Base-by-base conservation (phyloP, 345 rosid genomes). In the Clarkia xantiana region DNA sequence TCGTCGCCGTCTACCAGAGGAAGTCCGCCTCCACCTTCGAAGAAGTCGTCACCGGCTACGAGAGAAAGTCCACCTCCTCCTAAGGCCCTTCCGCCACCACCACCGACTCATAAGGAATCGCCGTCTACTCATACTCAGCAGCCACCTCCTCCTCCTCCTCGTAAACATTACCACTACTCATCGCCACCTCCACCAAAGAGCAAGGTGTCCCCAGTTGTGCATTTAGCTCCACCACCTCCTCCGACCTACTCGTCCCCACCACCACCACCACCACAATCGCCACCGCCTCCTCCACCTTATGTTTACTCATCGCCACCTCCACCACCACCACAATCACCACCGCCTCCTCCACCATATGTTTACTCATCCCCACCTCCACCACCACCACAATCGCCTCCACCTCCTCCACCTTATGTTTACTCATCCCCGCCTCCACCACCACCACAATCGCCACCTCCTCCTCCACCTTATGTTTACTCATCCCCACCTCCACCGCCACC, bases 361-460 rank as follows among this genome's bases (percentile, higher is more conserved):
- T 40, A 41, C 12, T 6, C 3, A 18, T 34, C 51, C 13, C 42
- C 51, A 6, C 29, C 56, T 5, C 66, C 68, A 1, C 65, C 68
- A 6, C 55, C 63, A 0, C 65, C 68, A n/a, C n/a, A n/a, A 14
- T 52, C 60, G 1, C 4, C 15, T 18, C 22, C 47, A 4, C 45
- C 75, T 3, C 67, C 75, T 3, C 67, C 69, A 4, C 51, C 46
- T 55, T 59, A 45, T 61, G 53, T 7, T 23, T 10, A 56, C 52
- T 17, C 55, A 44, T 20, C 29, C 0, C 49, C 48, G 20, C 23
- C 46, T 1, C 52, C 52, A 6, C 52, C 49, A n/a, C 56, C 62
- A 12, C 44, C 60, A 1, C 52, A 38, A 6, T 38, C 49, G 12
- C 56, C 62, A 12, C 44, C 60, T 0, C 10, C 62, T 11, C 64